phyloP scores from a whole-genome alignment of 208 protist species.

The Leishmania martiniquensis region DNA sequence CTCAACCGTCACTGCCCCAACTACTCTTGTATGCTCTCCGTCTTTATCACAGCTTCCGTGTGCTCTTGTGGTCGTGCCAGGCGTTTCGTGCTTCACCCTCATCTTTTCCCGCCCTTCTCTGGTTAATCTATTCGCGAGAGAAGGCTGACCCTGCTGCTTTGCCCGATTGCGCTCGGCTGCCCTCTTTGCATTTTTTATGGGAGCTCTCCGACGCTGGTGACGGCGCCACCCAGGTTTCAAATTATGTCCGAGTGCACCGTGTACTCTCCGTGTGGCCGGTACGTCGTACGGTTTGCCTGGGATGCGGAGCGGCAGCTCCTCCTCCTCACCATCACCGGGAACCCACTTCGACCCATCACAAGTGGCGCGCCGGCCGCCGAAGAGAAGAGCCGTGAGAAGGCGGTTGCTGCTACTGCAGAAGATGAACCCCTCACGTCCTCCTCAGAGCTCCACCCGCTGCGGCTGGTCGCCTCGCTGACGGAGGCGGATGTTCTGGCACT shows the following conservation, averaged over 20 bases:
- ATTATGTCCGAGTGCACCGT: slow-evolving; percentile 66
- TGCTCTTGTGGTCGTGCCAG: neutral
- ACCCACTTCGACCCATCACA: slow-evolving; percentile 8
- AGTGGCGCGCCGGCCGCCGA: neutral
- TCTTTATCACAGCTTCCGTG: neutral
- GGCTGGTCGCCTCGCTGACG: slow-evolving; percentile 36
- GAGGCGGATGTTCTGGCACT: slow-evolving; percentile 58
- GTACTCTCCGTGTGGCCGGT: slow-evolving; percentile 73
- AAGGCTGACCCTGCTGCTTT: neutral
- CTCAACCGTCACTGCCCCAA: neutral
- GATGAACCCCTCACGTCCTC: slow-evolving; percentile 1
- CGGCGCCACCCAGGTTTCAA: neutral
- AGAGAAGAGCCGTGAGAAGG: neutral
- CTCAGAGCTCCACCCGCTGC: neutral
- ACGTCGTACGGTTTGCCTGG: slow-evolving; percentile 54
- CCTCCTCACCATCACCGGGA: slow-evolving; percentile 36
- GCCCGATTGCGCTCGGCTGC: neutral
- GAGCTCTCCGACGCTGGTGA: neutral
- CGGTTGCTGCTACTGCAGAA: neutral
- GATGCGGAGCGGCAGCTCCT: slow-evolving; percentile 27
- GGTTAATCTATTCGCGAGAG: neutral
- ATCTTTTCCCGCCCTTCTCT: neutral
- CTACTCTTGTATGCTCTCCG: neutral
- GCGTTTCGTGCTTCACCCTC: neutral
- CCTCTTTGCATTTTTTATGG: neutral